Evolutionary conservation across 768 basidiomycete genomes (phyloP), one percentile per base, ranked within the genome.

Genomic region (Crucibulum laeve): DNA sequence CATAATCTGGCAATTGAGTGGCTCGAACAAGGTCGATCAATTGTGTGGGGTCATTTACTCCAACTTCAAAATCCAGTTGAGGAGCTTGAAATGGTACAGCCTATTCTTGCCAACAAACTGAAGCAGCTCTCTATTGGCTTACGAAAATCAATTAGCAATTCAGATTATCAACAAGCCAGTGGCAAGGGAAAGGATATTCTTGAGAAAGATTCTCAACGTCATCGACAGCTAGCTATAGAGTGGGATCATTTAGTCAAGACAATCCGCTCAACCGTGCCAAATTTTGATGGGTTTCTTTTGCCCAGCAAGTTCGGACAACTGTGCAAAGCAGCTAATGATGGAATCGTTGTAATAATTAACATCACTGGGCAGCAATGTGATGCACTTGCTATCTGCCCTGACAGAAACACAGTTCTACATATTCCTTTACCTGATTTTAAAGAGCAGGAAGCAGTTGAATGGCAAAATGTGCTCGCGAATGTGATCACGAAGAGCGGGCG

Each of bases 21-120:
- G 53, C 43, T 57, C 19, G 56, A 57, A 44, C 56, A 55, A 28
- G 56, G 56, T 15, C 51, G 54, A 4, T 49, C 52, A 15, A 41
- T 57, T 18, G 48, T 57, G 33, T 57, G 56, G 56, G 38, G 41
- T 11, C 56, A 57, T 25, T 28, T 47, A 8, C 38, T 49, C 11
- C 6, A 44, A 3, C 48, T 57, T 1, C 53, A 50, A n/a, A 55
- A 47, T 7, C 54, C 56, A 11, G 13, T 55, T 10, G 56, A 57
- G 15, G 35, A 40, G 5, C 46, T 57, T 3, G 30, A 26, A 0
- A 25, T 18, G 23, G 32, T 34, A 30, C 23, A 50, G 21, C 40
- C 38, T 8, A 17, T 21, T 2, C 41, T 54, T 6, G 48, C 53
- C 10, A 19, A 42, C 13, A 15, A 33, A 5, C n/a, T 52, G 11